Conservation (phyloP, 129 eudicot genomes). For the Erigeron canadensis region DNA sequence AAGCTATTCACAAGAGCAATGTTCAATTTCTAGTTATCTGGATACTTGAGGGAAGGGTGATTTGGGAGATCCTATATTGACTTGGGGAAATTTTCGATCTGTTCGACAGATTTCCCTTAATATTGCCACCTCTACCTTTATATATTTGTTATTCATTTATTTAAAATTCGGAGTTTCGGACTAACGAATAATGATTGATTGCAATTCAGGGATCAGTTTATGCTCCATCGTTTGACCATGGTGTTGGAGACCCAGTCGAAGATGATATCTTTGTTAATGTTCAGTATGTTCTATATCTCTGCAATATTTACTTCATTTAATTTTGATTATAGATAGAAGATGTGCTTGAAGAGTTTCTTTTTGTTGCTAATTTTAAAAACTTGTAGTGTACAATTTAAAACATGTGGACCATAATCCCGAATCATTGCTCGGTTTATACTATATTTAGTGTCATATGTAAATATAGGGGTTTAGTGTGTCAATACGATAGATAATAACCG, state of each 20-base stretch:
- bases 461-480: no score
- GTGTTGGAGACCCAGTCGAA: slow-evolving; percentile 94
- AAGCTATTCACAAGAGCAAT: neutral
- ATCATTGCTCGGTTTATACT: no score
- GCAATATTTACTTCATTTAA: slow-evolving; percentile 13
- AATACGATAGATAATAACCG: no score
- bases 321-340: neutral
- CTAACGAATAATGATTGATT: slow-evolving; percentile 16
- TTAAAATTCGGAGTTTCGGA: slow-evolving; percentile 1
- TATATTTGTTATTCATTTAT: neutral
- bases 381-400: no score
- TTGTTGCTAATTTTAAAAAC: no score
- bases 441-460: no score
- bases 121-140: neutral
- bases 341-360: slow-evolving; percentile 14
- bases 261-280: slow-evolving; percentile 81
- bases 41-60: neutral
- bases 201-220: slow-evolving; percentile 74
- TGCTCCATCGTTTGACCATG: slow-evolving; percentile 97
- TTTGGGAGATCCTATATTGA: slow-evolving; percentile 7
- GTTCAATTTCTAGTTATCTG: neutral
- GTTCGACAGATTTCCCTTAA: neutral
- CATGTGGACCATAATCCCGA: no score
- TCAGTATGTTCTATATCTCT: slow-evolving; percentile 52
- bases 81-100: neutral